Evolutionary conservation across 2,329 filamentous ascomycete species (phyloP).

Genomic region (Beauveria varroae): DNA sequence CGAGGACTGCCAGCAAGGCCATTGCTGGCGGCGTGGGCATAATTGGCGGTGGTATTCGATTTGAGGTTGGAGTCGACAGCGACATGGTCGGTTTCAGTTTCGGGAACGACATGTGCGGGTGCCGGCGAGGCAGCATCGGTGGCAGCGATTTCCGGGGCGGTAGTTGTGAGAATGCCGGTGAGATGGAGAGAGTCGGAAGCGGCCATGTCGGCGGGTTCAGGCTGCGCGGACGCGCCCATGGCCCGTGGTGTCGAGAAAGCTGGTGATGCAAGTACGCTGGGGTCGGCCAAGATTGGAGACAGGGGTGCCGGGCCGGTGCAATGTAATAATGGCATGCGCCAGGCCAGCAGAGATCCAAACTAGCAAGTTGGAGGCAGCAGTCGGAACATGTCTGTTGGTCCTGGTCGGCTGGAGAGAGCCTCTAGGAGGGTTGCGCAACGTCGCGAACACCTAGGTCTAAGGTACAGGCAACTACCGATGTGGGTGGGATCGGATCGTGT

Average conservation of each 20-base stretch:
- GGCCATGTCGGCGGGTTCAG: conserved; percentile 5
- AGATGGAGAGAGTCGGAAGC: not conserved
- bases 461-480: not conserved
- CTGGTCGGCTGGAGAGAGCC: not conserved
- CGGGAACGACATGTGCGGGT: conserved; percentile 10
- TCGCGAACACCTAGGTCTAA: not conserved
- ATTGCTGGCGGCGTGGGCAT: conserved; percentile 3
- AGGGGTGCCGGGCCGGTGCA: not conserved
- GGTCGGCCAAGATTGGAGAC: not conserved
- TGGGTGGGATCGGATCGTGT: conserved; percentile 2
- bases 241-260: not conserved
- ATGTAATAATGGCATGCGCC: not conserved
- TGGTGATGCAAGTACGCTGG: not conserved
- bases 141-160: not conserved
- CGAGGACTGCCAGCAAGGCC: conserved; percentile 20
- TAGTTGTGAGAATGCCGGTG: not conserved
- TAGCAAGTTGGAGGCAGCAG: conserved; percentile 4
- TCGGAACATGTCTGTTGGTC: conserved; percentile 7
- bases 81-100: conserved; percentile 13
- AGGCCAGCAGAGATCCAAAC: not conserved
- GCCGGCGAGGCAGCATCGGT: conserved; percentile 14
- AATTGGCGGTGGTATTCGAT: conserved; percentile 11
- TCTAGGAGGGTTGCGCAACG: not conserved
- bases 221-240: conserved; percentile 1
- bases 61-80: conserved; percentile 13